phyloP scores from a whole-genome alignment of 2,329 filamentous ascomycete species.

The Penicillium sp. region DNA sequence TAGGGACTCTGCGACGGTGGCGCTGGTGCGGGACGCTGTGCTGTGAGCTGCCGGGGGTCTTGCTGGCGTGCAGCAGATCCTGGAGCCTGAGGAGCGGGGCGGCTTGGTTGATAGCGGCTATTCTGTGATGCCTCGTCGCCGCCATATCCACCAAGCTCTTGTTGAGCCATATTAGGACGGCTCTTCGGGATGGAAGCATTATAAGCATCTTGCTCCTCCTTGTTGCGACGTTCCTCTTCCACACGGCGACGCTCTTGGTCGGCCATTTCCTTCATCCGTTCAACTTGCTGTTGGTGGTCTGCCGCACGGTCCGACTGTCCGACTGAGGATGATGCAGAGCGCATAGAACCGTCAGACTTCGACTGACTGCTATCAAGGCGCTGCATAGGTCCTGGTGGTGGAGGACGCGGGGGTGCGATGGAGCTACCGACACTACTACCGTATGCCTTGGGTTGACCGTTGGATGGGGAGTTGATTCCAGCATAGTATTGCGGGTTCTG shows the following conservation, averaged over 20 bases:
- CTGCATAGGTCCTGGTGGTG: constrained; percentile 45
- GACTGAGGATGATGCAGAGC: constrained; percentile 35
- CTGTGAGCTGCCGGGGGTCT: constrained; percentile 50
- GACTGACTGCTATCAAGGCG: constrained; percentile 40
- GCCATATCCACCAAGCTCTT: constrained; percentile 71
- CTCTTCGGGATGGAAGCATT: constrained; percentile 80
- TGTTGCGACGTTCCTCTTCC: constrained; percentile 51
- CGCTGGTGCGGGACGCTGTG: constrained; percentile 74
- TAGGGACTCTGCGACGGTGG: constrained; percentile 40
- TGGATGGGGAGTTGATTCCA: constrained; percentile 54
- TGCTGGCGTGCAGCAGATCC: constrained; percentile 42
- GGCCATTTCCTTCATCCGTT: constrained; percentile 51
- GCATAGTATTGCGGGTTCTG: constrained; percentile 54
- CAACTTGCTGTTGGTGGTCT: constrained; percentile 37
- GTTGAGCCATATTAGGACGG: constrained; percentile 71
- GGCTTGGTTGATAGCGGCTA: constrained; percentile 69
- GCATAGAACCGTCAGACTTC: constrained; percentile 25
- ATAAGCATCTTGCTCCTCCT: constrained; percentile 74
- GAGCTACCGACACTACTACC: constrained; percentile 46
- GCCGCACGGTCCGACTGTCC: constrained; percentile 47
- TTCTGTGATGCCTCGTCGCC: constrained; percentile 43
- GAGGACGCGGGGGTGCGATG: constrained; percentile 61
- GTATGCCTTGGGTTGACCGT: constrained; percentile 38
- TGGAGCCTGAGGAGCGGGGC: constrained; percentile 75
- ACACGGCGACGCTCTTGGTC: constrained; percentile 43